Base-by-base conservation (phyloP, 163 green algal species). In the Chloromonas sp. region DNA sequence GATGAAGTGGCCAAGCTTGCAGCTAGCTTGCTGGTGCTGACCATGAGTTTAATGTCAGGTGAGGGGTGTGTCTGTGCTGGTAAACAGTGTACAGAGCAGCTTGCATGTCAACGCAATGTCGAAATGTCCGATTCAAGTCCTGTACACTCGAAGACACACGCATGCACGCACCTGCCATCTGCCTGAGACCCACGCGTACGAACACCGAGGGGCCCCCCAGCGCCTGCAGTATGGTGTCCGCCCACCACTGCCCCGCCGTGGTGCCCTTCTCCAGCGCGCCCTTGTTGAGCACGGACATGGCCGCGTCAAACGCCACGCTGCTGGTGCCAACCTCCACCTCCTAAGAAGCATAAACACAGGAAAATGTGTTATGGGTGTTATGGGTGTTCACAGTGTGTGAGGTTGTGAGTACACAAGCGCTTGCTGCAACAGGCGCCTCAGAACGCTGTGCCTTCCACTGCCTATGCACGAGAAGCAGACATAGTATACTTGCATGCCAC, bases 311-410 rank as follows among this genome's bases (percentile, higher is more conserved):
- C 1, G 93, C 95, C 66, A 99, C 94, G 79, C 89, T 94, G 79
- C 88, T 86, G 14, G 93, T 93, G 78, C 96, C 96, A 93, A 98
- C 97, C 89, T 98, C 96, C 14, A 99, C 93, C 87, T 99, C 96
- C 88, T 96, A 88, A 13, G 83, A 0, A 58, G 5, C 5, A 13
- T 14, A 2, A 14, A 81, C 77, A 14, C 8, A 79, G 3, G 3
- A 5, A 79, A n/a, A 15, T 2, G 66, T 8, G 66, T 8, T 76
- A 76, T 13, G 5, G 8, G 5, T 8, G 5, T 76, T 13, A n/a
- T 76, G 11, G 66, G 11, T 13, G 66, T 13, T 13, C 11, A 76
- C 8, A 76, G 66, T 76, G 66, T 13, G 8, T n/a, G 11, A 76
- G 8, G 66, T 13, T 8, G 5, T 76, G 8, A 76, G 66, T 76